Evolutionary conservation across 805 yeast species (phyloP).

Genomic region (Myxozyma neotropica): DNA sequence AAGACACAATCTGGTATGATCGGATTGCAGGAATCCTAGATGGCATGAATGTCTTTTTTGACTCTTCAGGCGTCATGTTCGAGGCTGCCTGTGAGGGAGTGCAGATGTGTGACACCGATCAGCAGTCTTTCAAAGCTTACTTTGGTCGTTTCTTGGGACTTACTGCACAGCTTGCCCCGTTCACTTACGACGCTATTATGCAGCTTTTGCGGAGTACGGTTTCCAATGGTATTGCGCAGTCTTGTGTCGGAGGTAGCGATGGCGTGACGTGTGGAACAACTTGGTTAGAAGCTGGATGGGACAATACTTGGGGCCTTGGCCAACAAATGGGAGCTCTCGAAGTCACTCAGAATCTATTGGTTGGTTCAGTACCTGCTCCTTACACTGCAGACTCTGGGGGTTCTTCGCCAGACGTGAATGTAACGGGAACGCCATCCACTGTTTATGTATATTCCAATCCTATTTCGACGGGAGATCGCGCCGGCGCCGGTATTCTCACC

Average conservation of each 20-base stretch:
- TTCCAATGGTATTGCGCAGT: slow-evolving; percentile 72
- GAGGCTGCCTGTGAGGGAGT: slow-evolving; percentile 82
- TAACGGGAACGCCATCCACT: slow-evolving; percentile 1
- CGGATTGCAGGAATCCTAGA: slow-evolving; percentile 59
- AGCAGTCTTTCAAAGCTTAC: slow-evolving; percentile 89
- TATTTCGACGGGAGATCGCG: slow-evolving; percentile 21
- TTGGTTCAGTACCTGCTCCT: slow-evolving; percentile 45
- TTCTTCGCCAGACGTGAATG: slow-evolving; percentile 48
- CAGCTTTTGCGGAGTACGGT: slow-evolving; percentile 49
- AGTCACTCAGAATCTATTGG: slow-evolving; percentile 46
- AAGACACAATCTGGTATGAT: slow-evolving; percentile 63
- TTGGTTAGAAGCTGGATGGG: slow-evolving; percentile 74
- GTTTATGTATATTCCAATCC: neutral
- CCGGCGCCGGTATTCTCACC: slow-evolving; percentile 32
- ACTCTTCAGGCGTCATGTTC: slow-evolving; percentile 56
- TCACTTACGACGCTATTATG: slow-evolving; percentile 43
- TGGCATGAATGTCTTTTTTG: slow-evolving; percentile 57
- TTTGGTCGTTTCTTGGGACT: slow-evolving; percentile 72
- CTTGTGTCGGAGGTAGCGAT: slow-evolving; percentile 87
- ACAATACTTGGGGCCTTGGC: slow-evolving; percentile 78
- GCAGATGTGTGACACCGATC: slow-evolving; percentile 76
- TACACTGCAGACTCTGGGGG: slow-evolving; percentile 42
- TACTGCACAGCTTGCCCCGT: slow-evolving; percentile 72
- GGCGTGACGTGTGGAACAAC: slow-evolving; percentile 85
- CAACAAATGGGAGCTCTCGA: slow-evolving; percentile 90